Percentiles rank a stretch among this genome's conserved stretches.
phyloP scores from a whole-genome alignment of 148 eudicot genomes.

The Silene conica region DNA sequence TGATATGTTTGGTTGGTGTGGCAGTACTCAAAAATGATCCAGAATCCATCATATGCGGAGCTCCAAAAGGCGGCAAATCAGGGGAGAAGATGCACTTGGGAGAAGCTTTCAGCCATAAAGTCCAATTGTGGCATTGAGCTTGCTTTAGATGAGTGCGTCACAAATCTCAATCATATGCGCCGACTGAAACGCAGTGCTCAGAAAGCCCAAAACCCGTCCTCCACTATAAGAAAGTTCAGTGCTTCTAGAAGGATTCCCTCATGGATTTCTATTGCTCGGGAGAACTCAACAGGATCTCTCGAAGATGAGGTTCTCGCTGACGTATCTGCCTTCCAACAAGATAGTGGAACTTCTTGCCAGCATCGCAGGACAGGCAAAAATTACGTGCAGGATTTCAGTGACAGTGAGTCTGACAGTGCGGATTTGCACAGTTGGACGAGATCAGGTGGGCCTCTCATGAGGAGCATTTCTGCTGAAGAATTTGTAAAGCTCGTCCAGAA shows the following conservation, averaged over 20 bases:
- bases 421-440: conserved; percentile 80
- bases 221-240: conserved; percentile 48
- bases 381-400: conserved; percentile 58
- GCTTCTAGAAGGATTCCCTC: conserved; percentile 89
- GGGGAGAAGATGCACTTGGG: conserved; percentile 97
- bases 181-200: conserved; percentile 47
- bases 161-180: conserved; percentile 93
- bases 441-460: conserved; percentile 94
- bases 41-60: conserved; percentile 78
- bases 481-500: conserved; percentile 71
- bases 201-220: conserved; percentile 25
- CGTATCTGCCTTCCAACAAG: conserved; percentile 52
- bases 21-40: conserved; percentile 84
- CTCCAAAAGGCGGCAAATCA: conserved; percentile 94
- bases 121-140: conserved; percentile 94
- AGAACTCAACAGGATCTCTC: conserved; percentile 86
- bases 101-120: conserved; percentile 94
- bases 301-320: conserved; percentile 66
- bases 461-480: conserved; percentile 72
- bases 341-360: conserved; percentile 27
- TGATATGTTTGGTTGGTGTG: conserved; percentile 19
- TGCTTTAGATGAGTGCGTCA: conserved; percentile 83
- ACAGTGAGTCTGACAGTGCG: conserved; percentile 66
- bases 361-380: conserved; percentile 33
- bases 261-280: conserved; percentile 90